phyloP scores from a whole-genome alignment of 2,329 filamentous ascomycete genomes.

The Cordyceps cicadae region DNA sequence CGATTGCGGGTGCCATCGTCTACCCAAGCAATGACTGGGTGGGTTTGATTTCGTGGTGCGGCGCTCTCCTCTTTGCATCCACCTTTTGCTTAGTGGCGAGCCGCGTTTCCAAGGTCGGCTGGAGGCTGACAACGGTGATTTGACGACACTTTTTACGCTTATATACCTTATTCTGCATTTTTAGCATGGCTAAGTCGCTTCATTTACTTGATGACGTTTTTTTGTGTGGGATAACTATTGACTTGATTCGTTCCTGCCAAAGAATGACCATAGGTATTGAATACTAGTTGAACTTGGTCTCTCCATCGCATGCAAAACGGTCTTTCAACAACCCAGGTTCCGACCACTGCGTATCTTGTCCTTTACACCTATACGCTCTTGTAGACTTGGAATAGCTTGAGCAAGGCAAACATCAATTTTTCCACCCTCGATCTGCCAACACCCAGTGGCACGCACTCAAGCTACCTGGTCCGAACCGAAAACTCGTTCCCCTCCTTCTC shows the following conservation, averaged over 20 bases:
- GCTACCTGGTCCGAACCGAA: not conserved
- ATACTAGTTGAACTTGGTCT: no score
- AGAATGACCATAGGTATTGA: no score
- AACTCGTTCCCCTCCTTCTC: not conserved
- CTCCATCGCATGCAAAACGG: no score
- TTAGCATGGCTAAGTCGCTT: not conserved
- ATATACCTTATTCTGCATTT: not conserved
- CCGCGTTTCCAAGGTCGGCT: slow-evolving; percentile 1
- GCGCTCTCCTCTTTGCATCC: not conserved
- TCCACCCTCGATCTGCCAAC: no score
- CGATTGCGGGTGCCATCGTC: slow-evolving; percentile 31
- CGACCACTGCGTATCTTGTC: no score
- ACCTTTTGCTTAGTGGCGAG: not conserved
- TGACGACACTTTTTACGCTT: not conserved
- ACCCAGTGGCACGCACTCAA: no score
- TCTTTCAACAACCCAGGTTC: no score
- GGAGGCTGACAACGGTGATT: not conserved
- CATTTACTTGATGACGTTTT: not conserved
- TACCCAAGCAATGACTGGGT: not conserved
- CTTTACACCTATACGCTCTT: no score
- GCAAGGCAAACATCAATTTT: no score
- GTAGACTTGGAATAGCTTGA: no score
- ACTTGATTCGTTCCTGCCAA: no score
- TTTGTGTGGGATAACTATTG: no score
- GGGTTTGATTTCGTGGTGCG: not conserved